Evolutionary conservation across 2,329 filamentous ascomycete species (phyloP).

Genomic region (Aspergillus pseudoterreus): DNA sequence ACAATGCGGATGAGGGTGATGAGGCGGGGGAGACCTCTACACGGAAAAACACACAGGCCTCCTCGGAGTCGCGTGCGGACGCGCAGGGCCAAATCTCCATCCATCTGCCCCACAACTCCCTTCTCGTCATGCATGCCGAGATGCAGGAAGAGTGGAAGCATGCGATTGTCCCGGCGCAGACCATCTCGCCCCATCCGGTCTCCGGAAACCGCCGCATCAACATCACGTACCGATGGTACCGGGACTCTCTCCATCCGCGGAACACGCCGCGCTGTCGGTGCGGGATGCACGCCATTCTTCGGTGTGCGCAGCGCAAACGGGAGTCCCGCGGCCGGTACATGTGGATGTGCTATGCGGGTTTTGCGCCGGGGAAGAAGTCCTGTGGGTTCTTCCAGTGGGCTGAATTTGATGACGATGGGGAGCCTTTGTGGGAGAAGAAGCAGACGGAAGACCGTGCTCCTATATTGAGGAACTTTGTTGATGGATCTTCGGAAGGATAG

Average conservation of each 20-base stretch:
- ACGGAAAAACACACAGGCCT: slow-evolving; percentile 4
- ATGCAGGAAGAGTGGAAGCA: slow-evolving; percentile 99
- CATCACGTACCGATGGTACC: slow-evolving; percentile 88
- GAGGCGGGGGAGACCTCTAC: slow-evolving; percentile 23
- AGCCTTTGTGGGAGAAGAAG: slow-evolving; percentile 59
- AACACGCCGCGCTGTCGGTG: slow-evolving; percentile 77
- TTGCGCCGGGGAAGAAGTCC: slow-evolving; percentile 43
- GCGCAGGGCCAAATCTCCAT: slow-evolving; percentile 84
- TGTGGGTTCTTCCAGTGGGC: slow-evolving; percentile 85
- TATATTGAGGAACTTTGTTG: slow-evolving; percentile 23
- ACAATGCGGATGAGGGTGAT: slow-evolving; percentile 12
- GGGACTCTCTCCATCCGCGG: slow-evolving; percentile 69
- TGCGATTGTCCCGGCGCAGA: slow-evolving; percentile 67
- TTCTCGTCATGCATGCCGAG: slow-evolving; percentile 93
- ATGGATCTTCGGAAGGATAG: not conserved
- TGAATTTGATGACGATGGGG: slow-evolving; percentile 79
- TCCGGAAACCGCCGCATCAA: slow-evolving; percentile 81
- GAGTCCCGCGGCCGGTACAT: slow-evolving; percentile 79
- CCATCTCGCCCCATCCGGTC: slow-evolving; percentile 80
- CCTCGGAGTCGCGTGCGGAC: slow-evolving; percentile 46
- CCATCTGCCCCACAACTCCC: slow-evolving; percentile 88
- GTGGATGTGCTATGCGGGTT: slow-evolving; percentile 83
- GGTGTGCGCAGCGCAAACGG: slow-evolving; percentile 75
- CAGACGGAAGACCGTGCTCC: slow-evolving; percentile 16
- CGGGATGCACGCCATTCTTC: slow-evolving; percentile 62